Percentiles rank a stretch among this genome's conserved stretches.
Conservation (phyloP, 2,329 filamentous ascomycete species). For the Botrytis galanthina region DNA sequence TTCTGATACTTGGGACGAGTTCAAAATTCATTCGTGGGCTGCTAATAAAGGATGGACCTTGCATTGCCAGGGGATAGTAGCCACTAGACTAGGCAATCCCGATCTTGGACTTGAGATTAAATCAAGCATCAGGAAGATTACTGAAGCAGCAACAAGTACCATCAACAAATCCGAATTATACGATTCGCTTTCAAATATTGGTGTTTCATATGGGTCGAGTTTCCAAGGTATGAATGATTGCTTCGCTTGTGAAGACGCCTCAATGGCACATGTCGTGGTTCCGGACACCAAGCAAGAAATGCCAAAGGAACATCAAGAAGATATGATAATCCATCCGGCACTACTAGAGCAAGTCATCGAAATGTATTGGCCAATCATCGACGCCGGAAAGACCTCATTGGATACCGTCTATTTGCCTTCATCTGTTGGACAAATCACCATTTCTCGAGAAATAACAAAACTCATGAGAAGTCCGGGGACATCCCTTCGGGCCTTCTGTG, state of each 20-base stretch:
- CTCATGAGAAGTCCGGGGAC: slow-evolving; percentile 42
- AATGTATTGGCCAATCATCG: slow-evolving; percentile 20
- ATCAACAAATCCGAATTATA: slow-evolving; percentile 18
- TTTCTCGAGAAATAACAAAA: slow-evolving; percentile 40
- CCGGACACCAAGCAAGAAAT: slow-evolving; percentile 32
- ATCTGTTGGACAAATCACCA: slow-evolving; percentile 37
- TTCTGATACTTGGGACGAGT: slow-evolving; percentile 18
- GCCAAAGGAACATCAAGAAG: slow-evolving; percentile 38
- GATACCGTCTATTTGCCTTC: slow-evolving; percentile 18
- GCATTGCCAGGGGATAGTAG: slow-evolving; percentile 48
- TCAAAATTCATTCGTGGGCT: slow-evolving; percentile 17
- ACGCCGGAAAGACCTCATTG: background rate
- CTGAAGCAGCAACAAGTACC: background rate
- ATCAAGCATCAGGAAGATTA: slow-evolving; percentile 3
- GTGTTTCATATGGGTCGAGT: slow-evolving; percentile 49
- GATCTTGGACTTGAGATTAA: background rate
- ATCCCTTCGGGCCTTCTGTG: slow-evolving; percentile 42
- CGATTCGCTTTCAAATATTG: slow-evolving; percentile 33
- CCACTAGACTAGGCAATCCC: background rate
- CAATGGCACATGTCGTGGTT: slow-evolving; percentile 7
- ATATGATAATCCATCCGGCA: slow-evolving; percentile 56
- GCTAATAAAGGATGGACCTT: slow-evolving; percentile 41
- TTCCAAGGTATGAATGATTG: slow-evolving; percentile 39
- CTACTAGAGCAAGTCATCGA: slow-evolving; percentile 51
- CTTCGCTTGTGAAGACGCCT: slow-evolving; percentile 11